Percentiles rank a stretch among this genome's conserved stretches.
phyloP scores from a whole-genome alignment of 1,284 basidiomycete species.

The Pseudozyma hubeiensis region DNA sequence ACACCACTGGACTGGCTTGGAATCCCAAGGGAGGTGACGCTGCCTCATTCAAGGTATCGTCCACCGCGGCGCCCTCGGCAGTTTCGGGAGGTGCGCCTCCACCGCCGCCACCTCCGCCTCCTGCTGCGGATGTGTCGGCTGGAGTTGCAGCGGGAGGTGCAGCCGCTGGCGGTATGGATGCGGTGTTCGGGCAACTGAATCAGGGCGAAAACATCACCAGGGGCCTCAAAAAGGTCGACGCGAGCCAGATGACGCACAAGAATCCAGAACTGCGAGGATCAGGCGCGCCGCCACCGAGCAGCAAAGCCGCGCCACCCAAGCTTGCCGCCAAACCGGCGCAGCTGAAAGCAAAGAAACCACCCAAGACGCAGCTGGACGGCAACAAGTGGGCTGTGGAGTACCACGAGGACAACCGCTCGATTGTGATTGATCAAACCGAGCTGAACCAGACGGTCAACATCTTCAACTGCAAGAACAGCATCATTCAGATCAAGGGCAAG shows the following conservation, averaged over 20 bases:
- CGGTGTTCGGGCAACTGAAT: conserved; percentile 93
- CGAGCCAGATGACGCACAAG: conserved; percentile 98
- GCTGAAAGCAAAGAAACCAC: conserved; percentile 79
- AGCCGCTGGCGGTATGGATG: conserved; percentile 75
- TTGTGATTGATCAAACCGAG: conserved; percentile 83
- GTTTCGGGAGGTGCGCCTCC: conserved; percentile 70
- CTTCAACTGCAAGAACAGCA: conserved; percentile 90
- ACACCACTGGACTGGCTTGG: conserved; percentile 90
- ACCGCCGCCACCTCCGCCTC: conserved; percentile 70
- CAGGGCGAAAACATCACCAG: conserved; percentile 90
- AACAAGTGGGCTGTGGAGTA: conserved; percentile 96
- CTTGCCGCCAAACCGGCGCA: conserved; percentile 55
- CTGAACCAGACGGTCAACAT: conserved; percentile 89
- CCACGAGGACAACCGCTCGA: conserved; percentile 82
- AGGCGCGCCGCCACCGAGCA: conserved; percentile 6
- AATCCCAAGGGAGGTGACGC: conserved; percentile 74
- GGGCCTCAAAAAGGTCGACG: conserved; percentile 90
- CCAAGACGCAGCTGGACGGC: conserved; percentile 90
- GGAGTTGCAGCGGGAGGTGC: conserved; percentile 70
- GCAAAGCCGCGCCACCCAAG: conserved; percentile 54
- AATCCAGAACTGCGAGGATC: conserved; percentile 83
- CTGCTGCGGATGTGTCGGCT: conserved; percentile 67
- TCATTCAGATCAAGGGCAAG: conserved; percentile 89
- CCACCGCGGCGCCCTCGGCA: conserved; percentile 72
- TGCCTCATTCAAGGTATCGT: conserved; percentile 38